These are phyloP conservation scores for Aspergillus intermedius DNA, from an alignment of 2,329 filamentous ascomycete genomes.

Conservation along the genomic window DNA sequence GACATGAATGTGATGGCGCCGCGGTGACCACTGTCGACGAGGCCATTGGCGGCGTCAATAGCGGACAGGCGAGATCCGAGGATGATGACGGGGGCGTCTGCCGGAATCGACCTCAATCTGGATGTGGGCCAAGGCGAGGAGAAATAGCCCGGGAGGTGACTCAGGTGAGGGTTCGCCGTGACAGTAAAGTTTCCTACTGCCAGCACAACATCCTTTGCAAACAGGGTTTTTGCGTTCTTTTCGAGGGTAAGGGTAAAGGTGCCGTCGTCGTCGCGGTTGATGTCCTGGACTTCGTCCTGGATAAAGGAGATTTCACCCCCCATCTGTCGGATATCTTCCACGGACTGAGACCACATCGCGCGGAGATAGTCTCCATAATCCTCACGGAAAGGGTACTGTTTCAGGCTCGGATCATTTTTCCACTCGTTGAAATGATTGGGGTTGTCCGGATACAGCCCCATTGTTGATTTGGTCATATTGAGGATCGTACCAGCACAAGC, in stretches of 20 bases:
- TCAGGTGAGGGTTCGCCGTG: slow-evolving; percentile 2
- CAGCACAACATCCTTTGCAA: slow-evolving; percentile 2
- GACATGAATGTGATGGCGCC: slow-evolving; percentile 8
- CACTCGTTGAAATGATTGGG: slow-evolving; percentile 5
- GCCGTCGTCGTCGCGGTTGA: slow-evolving; percentile 4
- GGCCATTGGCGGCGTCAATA: slow-evolving; percentile 4
- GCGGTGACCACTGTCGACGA: slow-evolving; percentile 4
- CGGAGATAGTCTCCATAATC: slow-evolving; percentile 7
- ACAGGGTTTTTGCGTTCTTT: not conserved
- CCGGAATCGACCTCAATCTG: slow-evolving; percentile 2
- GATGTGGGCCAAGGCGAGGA: slow-evolving; percentile 7
- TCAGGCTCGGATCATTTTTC: slow-evolving; percentile 2
- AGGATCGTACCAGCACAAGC: slow-evolving; percentile 5
- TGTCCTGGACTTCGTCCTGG: slow-evolving; percentile 3
- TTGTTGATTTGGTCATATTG: slow-evolving; percentile 7
- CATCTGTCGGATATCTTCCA: slow-evolving; percentile 1
- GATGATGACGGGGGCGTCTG: slow-evolving; percentile 4
- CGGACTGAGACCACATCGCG: slow-evolving; percentile 2
- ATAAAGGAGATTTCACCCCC: slow-evolving; percentile 3
- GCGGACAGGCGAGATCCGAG: slow-evolving; percentile 7
- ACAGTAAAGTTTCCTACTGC: slow-evolving; percentile 6
- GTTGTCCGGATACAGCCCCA: slow-evolving; percentile 5
- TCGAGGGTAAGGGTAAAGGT: slow-evolving; percentile 2
- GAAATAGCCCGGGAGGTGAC: slow-evolving; percentile 5
- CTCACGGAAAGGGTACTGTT: slow-evolving; percentile 3